These are phyloP conservation scores for Pseudocercospora eumusae DNA, from an alignment of 2,329 filamentous ascomycete species.

Conservation along the genomic window DNA sequence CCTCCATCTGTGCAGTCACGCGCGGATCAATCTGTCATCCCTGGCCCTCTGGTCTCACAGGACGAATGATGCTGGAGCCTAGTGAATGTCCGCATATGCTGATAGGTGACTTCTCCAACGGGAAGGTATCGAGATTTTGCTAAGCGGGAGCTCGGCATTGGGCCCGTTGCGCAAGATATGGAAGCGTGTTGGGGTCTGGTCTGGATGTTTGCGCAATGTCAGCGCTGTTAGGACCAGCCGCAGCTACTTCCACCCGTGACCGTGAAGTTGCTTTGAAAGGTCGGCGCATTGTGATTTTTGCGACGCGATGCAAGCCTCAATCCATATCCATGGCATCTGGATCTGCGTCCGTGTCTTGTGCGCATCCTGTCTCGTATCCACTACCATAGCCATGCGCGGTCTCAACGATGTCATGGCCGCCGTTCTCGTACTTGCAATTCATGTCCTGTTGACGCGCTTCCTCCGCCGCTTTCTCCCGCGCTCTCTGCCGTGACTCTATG, in stretches of 20 bases:
- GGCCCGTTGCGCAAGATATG: not conserved
- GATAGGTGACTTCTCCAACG: not conserved
- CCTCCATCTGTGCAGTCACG: not conserved
- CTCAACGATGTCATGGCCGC: slow-evolving; percentile 29
- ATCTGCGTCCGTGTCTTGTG: slow-evolving; percentile 53
- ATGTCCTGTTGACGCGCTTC: slow-evolving; percentile 38
- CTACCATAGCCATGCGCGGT: slow-evolving; percentile 40
- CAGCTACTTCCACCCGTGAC: not conserved
- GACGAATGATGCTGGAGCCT: not conserved
- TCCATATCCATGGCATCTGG: slow-evolving; percentile 68
- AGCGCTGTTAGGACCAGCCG: not conserved
- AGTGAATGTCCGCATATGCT: not conserved
- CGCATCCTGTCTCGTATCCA: slow-evolving; percentile 27
- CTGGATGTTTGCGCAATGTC: not conserved
- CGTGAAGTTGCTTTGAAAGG: not conserved
- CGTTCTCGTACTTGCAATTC: slow-evolving; percentile 35
- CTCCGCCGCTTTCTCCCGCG: slow-evolving; percentile 55
- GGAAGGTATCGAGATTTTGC: not conserved
- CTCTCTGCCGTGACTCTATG: slow-evolving; percentile 71
- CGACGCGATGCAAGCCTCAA: slow-evolving; percentile 18
- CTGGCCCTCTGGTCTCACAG: not conserved
- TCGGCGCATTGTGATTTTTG: not conserved
- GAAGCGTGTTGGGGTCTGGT: not conserved
- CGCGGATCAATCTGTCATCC: not conserved
- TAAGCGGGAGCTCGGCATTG: not conserved